Evolutionary conservation across 2,329 filamentous ascomycete species (phyloP), one percentile per base, ranked within the genome.

Genomic region (Gyromitra esculenta): DNA sequence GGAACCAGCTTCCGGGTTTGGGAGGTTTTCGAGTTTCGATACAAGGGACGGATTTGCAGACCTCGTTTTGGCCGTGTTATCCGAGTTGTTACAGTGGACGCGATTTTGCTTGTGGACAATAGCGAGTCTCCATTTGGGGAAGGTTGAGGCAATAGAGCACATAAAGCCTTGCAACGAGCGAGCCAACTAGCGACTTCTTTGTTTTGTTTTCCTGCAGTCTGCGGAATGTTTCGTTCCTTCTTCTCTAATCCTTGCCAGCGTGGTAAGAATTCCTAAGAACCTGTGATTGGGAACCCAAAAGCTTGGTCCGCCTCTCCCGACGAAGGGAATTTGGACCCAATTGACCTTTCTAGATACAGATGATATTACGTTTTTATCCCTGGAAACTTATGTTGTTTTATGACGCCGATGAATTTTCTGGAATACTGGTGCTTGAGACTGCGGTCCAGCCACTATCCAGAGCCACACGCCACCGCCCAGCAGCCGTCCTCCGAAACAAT

Each of bases 91-190:
- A 65, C 25, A 75, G 25, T 39, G 37, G 18, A 74, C 43, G 64
- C 68, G 57, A 41, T 60, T 35, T 70, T 60, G 3, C 37, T n/a
- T 39, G 2, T 43, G 39, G 50, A 68, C 18, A 57, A 45, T 57
- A 37, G 21, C 21, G 13, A 45, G 35, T 41, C 57, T 43, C 65
- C 50, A 15, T 41, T 70, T 75, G 48, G 18, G 57, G 72, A 75
- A 75, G 57, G 72, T 75, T 75, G 65, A 75, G 71, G 71, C 71
- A 67, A 43, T 13, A 62, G 18, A 43, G 31, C 37, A 74, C 60
- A 35, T 64, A n/a, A 18, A 59, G 50, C 25, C 60, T 65, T 65
- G 52, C 52, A 45, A 25, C 31, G 31, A 39, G 25, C 25, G 56
- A 70, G 43, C 56, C 63, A 43, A 48, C 45, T 73, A 8, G 41